Conservation (phyloP, 805 yeast species). For the Teunomyces atbi region DNA sequence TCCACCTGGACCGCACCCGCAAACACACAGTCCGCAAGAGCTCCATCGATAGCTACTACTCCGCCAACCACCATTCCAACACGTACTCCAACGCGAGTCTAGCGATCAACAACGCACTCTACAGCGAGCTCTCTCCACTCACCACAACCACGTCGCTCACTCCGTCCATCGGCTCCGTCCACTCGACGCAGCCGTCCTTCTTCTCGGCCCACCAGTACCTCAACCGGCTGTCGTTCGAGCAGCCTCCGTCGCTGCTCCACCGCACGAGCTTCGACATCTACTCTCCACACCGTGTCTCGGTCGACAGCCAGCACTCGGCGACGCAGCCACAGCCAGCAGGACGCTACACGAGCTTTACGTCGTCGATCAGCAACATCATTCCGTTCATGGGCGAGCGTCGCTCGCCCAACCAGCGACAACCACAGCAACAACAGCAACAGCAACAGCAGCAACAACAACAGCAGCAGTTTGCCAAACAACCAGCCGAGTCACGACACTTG, state of each 20-base stretch:
- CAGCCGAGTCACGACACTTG: constrained; percentile 27
- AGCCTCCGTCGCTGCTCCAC: constrained; percentile 24
- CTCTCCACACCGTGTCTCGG: constrained; percentile 25
- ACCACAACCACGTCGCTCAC: constrained; percentile 45
- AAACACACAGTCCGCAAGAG: constrained; percentile 6
- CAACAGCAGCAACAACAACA: constrained; percentile 5
- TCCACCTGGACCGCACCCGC: background rate
- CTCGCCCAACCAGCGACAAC: constrained; percentile 17
- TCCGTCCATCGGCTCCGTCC: constrained; percentile 39
- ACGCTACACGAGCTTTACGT: constrained; percentile 33
- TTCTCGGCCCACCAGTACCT: constrained; percentile 44
- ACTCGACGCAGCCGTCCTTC: constrained; percentile 43
- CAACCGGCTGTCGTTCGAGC: constrained; percentile 37
- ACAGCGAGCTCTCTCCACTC: constrained; percentile 37
- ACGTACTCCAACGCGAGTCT: constrained; percentile 10
- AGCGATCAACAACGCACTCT: constrained; percentile 5
- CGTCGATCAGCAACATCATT: constrained; percentile 37
- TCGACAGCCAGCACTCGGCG: constrained; percentile 28
- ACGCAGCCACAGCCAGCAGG: constrained; percentile 15
- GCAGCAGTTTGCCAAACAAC: constrained; percentile 9
- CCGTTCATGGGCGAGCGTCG: constrained; percentile 39
- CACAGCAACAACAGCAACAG: constrained; percentile 17
- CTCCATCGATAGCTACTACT: constrained; percentile 18
- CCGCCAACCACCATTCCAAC: constrained; percentile 6
- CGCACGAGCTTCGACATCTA: constrained; percentile 36